Evolutionary conservation across 371 early-diverging fungal species (phyloP), one percentile per base, ranked within the genome.

Genomic region (Lichtheimia ramosa): DNA sequence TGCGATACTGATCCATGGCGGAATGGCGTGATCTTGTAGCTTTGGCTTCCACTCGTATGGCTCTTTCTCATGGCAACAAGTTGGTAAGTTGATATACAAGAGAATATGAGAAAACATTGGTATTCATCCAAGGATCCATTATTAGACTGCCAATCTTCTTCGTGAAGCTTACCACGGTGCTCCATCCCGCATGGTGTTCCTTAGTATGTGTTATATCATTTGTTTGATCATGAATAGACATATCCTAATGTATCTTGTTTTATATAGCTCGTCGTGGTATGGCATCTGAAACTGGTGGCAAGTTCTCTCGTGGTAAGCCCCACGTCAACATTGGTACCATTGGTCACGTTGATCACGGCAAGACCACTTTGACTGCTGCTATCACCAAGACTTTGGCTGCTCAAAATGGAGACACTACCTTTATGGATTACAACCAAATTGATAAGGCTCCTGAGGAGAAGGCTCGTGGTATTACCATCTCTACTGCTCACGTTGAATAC

Each of bases 271-370:
- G 75, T 65, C 81, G 77, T 51, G 52, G 62, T 59, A 75, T 77
- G 74, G 81, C 81, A 34, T 59, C 81, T 58, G 81, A 81, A 20
- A 21, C 71, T 60, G 66, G 71, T 27, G 76, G 77, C 59, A 87
- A 85, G 74, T 88, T 88, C 76, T 66, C 73, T 39, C 90, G 91
- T 68, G 63, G 71, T 50, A 96, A 96, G 89, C 98, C 99, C 24
- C 99, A 99, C 77, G 92, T 99, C 70, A 99, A 99, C 86, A 96
- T 99, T 70, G 99, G 99, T 69, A 99, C 99, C 51, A 98, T 99
- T 68, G 99, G 99, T 58, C 99, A 99, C 83, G 99, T 99, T 64
- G 99, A 99, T 75, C 99, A 99, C 87, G 99, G 99, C 57, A 99
- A 99, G 87, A 97, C 99, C 20, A 98, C 99, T 16, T 90, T 99